phyloP scores from a whole-genome alignment of 139 green algal genomes.

The Chlorella sp. region DNA sequence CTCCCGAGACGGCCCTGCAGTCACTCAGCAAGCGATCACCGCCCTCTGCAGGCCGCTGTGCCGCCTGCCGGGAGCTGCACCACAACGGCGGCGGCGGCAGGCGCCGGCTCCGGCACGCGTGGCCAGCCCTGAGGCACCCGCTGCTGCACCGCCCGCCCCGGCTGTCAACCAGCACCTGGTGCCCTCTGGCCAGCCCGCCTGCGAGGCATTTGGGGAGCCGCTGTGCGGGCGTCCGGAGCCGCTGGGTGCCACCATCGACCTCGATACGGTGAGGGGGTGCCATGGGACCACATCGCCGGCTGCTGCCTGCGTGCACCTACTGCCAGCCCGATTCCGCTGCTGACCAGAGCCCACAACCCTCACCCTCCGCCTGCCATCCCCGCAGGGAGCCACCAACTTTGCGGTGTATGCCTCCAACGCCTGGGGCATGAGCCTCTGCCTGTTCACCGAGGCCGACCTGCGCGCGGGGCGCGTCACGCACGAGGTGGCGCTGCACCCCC shows the following conservation, averaged over 20 bases:
- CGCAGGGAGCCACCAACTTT: constrained; percentile 90
- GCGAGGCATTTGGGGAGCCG: constrained; percentile 37
- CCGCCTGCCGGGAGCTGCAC: background rate
- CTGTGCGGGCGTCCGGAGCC: constrained; percentile 48
- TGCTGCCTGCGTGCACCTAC: background rate
- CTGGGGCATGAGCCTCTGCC: constrained; percentile 73
- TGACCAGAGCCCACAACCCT: too few relatives aligned
- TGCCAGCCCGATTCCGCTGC: too few relatives aligned
- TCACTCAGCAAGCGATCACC: too few relatives aligned
- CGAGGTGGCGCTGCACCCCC: constrained; percentile 79
- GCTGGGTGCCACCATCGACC: constrained; percentile 51
- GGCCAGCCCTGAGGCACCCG: constrained; percentile 4
- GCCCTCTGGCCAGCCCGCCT: constrained; percentile 40
- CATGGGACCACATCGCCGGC: background rate
- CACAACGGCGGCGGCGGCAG: background rate
- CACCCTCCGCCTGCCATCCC: background rate
- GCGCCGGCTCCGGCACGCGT: background rate
- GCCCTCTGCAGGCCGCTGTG: background rate
- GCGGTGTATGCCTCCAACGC: constrained; percentile 76
- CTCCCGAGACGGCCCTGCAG: too few relatives aligned
- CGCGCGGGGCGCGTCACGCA: constrained; percentile 57
- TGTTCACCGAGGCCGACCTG: constrained; percentile 90
- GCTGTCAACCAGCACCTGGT: background rate
- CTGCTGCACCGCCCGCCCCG: background rate
- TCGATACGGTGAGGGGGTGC: constrained; percentile 34